These are phyloP conservation scores for Flaveria linearis DNA, from an alignment of 129 eudicot genomes.

Conservation along the genomic window DNA sequence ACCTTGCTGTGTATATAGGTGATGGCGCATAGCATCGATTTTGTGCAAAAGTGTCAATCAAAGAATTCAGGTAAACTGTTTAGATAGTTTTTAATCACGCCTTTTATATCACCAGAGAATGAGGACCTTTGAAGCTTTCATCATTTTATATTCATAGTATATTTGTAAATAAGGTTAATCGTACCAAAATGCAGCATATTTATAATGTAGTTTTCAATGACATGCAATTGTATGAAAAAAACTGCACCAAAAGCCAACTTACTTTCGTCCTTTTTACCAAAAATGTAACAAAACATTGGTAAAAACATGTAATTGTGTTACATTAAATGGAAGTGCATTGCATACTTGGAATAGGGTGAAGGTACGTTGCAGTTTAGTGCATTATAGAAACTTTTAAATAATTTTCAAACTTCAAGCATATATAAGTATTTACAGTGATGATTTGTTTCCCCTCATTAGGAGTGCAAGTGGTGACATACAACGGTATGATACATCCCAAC, in stretches of 20 bases:
- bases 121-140: constrained; percentile 1
- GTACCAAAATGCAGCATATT: not conserved
- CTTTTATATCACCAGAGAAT: not conserved
- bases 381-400: not conserved
- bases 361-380: not conserved
- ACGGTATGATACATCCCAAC: not conserved
- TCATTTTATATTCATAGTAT: not conserved
- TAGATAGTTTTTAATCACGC: constrained; percentile 1
- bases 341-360: not conserved
- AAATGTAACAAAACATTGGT: not conserved
- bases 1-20: constrained; percentile 35
- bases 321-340: not conserved
- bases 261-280: not conserved
- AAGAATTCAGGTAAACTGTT: constrained; percentile 37
- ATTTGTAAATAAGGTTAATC: not conserved
- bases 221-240: not conserved
- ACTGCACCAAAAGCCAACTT: not conserved
- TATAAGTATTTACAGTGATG: not conserved
- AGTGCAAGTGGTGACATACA: constrained; percentile 4
- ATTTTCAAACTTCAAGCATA: not conserved
- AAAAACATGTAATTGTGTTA: not conserved
- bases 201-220: not conserved
- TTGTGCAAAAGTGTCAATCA: constrained; percentile 38
- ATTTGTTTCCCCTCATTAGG: constrained; percentile 1
- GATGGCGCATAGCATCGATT: constrained; percentile 44